Percentiles rank a stretch among this genome's conserved stretches.
phyloP scores from a whole-genome alignment of 345 rosid genomes.

The Diplotaxis tenuifolia region DNA sequence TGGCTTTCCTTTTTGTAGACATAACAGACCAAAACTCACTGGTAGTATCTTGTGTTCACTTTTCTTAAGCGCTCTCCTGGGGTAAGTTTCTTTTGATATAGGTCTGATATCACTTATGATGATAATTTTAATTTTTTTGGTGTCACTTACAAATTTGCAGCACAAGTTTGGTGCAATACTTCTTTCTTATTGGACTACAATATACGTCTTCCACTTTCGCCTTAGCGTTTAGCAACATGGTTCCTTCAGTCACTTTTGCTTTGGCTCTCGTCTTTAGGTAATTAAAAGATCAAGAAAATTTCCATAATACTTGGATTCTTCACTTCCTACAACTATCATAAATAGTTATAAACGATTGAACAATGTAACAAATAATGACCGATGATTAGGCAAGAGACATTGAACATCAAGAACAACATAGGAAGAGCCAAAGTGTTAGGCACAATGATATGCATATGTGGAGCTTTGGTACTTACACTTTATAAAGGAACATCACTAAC shows the following conservation, averaged over 20 bases:
- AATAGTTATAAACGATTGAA: not conserved
- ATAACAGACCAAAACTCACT: conserved; percentile 46
- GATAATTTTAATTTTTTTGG: not conserved
- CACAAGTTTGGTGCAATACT: conserved; percentile 50
- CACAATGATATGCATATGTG: conserved; percentile 52
- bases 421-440: conserved; percentile 61
- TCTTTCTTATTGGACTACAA: conserved; percentile 57
- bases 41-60: conserved; percentile 40
- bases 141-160: conserved; percentile 27
- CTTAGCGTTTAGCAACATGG: conserved; percentile 60
- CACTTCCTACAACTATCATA: too few relatives aligned
- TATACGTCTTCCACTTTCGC: conserved; percentile 58
- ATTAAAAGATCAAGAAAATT: not conserved
- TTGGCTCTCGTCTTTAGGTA: conserved; percentile 56
- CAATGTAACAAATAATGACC: not conserved
- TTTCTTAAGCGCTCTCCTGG: conserved; percentile 51
- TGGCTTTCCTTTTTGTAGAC: conserved; percentile 34
- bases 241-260: conserved; percentile 54
- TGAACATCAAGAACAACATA: conserved; percentile 42
- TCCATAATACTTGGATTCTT: not conserved
- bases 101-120: too few relatives aligned
- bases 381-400: conserved; percentile 48
- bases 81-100: conserved; percentile 34
- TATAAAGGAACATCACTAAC: conserved; percentile 51
- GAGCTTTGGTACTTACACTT: conserved; percentile 53